Evolutionary conservation across 768 basidiomycete species (phyloP).

Genomic region (Hemileccinum rubropunctum): DNA sequence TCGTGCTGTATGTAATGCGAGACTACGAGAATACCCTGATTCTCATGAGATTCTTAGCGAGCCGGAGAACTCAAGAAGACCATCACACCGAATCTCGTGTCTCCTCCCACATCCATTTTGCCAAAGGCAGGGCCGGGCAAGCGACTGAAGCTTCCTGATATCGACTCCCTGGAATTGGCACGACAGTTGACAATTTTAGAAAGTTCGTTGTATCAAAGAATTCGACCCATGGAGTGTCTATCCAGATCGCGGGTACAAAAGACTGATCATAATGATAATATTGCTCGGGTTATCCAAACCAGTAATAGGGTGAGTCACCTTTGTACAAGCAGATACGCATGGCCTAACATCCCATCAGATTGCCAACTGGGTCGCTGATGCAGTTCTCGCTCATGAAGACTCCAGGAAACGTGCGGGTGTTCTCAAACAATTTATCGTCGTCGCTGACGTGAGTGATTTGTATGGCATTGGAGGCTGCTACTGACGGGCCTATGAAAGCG

Average conservation of each 20-base stretch:
- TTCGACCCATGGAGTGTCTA: constrained; percentile 88
- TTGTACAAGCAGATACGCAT: background rate
- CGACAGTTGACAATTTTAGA: constrained; percentile 93
- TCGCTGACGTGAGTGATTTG: constrained; percentile 75
- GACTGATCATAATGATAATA: constrained; percentile 75
- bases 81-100: constrained; percentile 49
- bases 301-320: constrained; percentile 68
- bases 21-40: background rate
- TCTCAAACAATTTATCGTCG: constrained; percentile 86
- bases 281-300: constrained; percentile 82
- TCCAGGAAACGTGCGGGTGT: constrained; percentile 75
- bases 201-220: constrained; percentile 80
- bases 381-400: constrained; percentile 78
- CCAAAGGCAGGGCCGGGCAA: constrained; percentile 69
- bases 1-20: constrained; percentile 59
- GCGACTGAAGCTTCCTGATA: constrained; percentile 79
- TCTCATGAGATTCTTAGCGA: constrained; percentile 33
- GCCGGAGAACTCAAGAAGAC: constrained; percentile 60
- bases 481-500: constrained; percentile 52
- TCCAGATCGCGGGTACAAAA: constrained; percentile 77
- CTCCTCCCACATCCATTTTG: constrained; percentile 71
- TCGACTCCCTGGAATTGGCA: constrained; percentile 87
- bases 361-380: constrained; percentile 89
- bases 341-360: constrained; percentile 49
- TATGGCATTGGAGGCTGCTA: background rate